Evolutionary conservation across 345 rosid species (phyloP).

Genomic region (Litchi chinensis): DNA sequence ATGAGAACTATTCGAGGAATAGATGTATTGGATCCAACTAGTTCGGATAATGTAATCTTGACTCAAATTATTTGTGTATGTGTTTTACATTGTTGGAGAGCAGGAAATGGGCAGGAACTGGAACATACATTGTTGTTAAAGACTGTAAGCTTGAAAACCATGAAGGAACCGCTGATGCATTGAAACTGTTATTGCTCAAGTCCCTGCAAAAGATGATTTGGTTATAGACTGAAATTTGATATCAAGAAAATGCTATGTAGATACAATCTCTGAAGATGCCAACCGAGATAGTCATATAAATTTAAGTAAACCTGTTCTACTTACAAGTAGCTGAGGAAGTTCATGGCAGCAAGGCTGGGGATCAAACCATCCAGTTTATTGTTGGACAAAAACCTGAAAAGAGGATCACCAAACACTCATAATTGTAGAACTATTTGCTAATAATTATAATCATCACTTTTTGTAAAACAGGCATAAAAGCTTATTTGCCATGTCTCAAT

Average conservation of each 20-base stretch:
- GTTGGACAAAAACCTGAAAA: constrained; percentile 70
- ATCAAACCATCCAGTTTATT: constrained; percentile 57
- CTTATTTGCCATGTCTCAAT: neutral
- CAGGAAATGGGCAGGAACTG: constrained; percentile 1
- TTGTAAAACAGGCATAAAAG: neutral
- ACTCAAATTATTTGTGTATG: neutral
- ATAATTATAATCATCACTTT: neutral
- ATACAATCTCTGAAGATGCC: neutral
- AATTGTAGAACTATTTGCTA: neutral
- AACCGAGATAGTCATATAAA: neutral
- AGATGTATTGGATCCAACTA: neutral
- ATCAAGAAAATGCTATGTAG: neutral
- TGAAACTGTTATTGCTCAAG: constrained; percentile 71
- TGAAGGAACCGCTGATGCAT: constrained; percentile 42
- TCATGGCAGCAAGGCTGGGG: constrained; percentile 62
- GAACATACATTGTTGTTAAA: constrained; percentile 70
- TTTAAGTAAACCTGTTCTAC: constrained; percentile 44
- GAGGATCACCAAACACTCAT: neutral
- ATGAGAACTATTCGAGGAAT: neutral
- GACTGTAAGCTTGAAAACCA: constrained; percentile 52
- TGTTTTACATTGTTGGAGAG: neutral
- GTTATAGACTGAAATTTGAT: constrained; percentile 7
- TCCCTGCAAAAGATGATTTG: constrained; percentile 51
- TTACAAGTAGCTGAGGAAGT: constrained; percentile 41
- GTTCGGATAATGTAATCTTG: neutral